A percentile compares a stretch with the other conserved stretches of the same genome.
phyloP scores from a whole-genome alignment of 2,329 filamentous ascomycete genomes.

The Penicillium sp. region DNA sequence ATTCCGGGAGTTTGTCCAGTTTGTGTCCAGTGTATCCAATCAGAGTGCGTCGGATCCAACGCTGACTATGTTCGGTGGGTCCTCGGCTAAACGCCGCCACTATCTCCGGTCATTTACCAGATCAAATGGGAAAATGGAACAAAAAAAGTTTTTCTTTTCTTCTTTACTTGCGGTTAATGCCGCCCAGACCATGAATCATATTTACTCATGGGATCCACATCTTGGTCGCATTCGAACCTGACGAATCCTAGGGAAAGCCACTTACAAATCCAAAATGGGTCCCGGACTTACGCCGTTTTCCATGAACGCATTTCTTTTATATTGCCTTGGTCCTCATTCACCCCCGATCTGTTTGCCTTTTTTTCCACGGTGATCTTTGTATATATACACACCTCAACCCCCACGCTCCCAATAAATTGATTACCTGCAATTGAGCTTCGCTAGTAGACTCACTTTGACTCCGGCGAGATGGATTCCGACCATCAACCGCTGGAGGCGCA shows the following conservation, averaged over 20 bases:
- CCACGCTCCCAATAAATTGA: slow-evolving; percentile 8
- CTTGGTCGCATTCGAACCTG: slow-evolving; percentile 1
- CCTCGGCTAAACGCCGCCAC: slow-evolving; percentile 12
- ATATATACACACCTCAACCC: slow-evolving; percentile 5
- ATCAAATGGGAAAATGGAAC: background rate
- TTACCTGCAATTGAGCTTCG: slow-evolving; percentile 10
- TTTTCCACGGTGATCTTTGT: slow-evolving; percentile 6
- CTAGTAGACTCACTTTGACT: background rate
- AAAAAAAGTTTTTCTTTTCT: background rate
- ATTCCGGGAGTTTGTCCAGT: slow-evolving; percentile 1
- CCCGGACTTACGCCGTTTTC: slow-evolving; percentile 16
- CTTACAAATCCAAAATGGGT: slow-evolving; percentile 17
- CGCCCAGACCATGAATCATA: slow-evolving; percentile 14
- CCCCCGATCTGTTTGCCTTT: background rate
- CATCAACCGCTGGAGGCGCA: slow-evolving; percentile 16
- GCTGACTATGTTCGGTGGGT: background rate
- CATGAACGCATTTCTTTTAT: background rate
- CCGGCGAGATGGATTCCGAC: slow-evolving; percentile 23
- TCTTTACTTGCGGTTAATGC: background rate
- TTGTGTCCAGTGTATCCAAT: background rate
- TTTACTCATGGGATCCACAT: slow-evolving; percentile 24
- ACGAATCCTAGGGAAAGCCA: background rate
- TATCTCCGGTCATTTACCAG: slow-evolving; percentile 16
- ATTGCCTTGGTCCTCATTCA: background rate
- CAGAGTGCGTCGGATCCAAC: background rate